A percentile compares a stretch with the other conserved stretches of the same genome.
phyloP scores from a whole-genome alignment of 345 rosid species.

The Corchorus olitorius region DNA sequence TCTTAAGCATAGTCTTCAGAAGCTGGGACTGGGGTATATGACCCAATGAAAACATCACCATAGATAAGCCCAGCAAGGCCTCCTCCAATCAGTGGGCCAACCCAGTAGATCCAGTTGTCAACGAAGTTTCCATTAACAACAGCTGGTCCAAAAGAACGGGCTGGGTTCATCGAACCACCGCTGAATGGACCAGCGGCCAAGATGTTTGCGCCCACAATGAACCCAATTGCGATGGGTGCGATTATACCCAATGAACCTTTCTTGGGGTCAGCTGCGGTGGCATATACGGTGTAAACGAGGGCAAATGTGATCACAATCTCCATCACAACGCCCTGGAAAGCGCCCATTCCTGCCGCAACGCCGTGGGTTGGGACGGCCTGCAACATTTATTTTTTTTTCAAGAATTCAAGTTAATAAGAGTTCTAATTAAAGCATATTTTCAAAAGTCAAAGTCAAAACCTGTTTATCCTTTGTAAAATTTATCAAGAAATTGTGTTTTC shows the following conservation, averaged over 20 bases:
- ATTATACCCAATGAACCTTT: conserved; percentile 73
- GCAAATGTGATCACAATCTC: conserved; percentile 81
- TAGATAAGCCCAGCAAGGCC: conserved; percentile 82
- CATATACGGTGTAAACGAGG: conserved; percentile 83
- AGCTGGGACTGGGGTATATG: conserved; percentile 46
- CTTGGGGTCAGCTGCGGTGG: conserved; percentile 85
- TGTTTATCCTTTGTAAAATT: too few relatives aligned
- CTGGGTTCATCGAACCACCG: conserved; percentile 96
- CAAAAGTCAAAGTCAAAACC: too few relatives aligned
- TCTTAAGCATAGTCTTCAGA: conserved; percentile 39
- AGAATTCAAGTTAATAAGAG: neutral
- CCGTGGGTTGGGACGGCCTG: conserved; percentile 83
- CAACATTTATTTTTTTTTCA: conserved; percentile 6
- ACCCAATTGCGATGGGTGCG: conserved; percentile 86
- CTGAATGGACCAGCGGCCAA: conserved; percentile 93
- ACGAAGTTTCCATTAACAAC: conserved; percentile 75
- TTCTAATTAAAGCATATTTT: too few relatives aligned
- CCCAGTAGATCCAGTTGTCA: conserved; percentile 77
- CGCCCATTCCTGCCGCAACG: conserved; percentile 67
- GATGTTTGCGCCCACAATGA: conserved; percentile 91
- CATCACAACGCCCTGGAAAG: conserved; percentile 60
- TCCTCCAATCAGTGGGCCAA: conserved; percentile 82
- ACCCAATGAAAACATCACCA: conserved; percentile 69
- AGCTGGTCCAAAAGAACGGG: conserved; percentile 90
- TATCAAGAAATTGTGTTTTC: too few relatives aligned